A percentile compares a stretch with the other conserved stretches of the same genome.
phyloP scores from a whole-genome alignment of 1,284 basidiomycete genomes.

The Tranzscheliella williamsii region DNA sequence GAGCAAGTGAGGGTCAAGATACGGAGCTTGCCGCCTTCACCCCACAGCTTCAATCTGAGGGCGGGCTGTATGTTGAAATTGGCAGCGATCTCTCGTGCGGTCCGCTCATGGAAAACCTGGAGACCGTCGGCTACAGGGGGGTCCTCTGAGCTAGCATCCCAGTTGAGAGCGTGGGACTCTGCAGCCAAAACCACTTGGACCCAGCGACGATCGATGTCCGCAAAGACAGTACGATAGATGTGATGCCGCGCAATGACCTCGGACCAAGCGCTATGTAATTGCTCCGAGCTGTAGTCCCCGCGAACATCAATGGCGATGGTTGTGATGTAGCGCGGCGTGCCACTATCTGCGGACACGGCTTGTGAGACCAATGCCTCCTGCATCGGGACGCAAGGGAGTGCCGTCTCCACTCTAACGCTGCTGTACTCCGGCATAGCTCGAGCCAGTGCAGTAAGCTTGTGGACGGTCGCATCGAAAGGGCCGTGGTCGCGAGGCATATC shows the following conservation, averaged over 20 bases:
- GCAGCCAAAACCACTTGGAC: slow-evolving; percentile 34
- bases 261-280: slow-evolving; percentile 25
- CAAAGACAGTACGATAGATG: slow-evolving; percentile 52
- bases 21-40: slow-evolving; percentile 2
- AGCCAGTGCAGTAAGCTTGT: slow-evolving; percentile 7
- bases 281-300: slow-evolving; percentile 1
- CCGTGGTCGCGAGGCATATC: background rate
- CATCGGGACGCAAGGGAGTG: slow-evolving; percentile 45
- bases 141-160: slow-evolving; percentile 1
- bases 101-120: slow-evolving; percentile 6
- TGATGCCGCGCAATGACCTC: slow-evolving; percentile 15
- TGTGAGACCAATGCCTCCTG: slow-evolving; percentile 47
- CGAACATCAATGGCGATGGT: slow-evolving; percentile 23
- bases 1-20: slow-evolving; percentile 29
- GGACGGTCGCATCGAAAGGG: slow-evolving; percentile 5
- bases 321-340: slow-evolving; percentile 42
- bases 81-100: slow-evolving; percentile 25
- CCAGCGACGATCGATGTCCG: slow-evolving; percentile 12
- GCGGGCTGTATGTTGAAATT: slow-evolving; percentile 20
- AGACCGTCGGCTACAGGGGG: slow-evolving; percentile 2
- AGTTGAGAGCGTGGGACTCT: slow-evolving; percentile 3
- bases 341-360: slow-evolving; percentile 13
- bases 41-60: slow-evolving; percentile 34
- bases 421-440: slow-evolving; percentile 4
- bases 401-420: slow-evolving; percentile 3